phyloP scores from a whole-genome alignment of 768 basidiomycete species.

The Kwoniella bestiolae region DNA sequence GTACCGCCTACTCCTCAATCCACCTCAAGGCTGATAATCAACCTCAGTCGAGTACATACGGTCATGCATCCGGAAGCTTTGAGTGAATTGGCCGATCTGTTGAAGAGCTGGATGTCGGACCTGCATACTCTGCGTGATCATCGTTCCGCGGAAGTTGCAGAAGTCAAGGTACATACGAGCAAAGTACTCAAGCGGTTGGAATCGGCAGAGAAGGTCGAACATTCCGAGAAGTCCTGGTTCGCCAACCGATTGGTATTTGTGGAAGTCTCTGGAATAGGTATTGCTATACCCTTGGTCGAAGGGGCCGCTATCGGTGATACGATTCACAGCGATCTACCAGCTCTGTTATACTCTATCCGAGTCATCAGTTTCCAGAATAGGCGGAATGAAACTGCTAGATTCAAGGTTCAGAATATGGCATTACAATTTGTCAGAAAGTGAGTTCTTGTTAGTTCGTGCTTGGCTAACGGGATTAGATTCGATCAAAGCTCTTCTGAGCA shows the following conservation, averaged over 20 bases:
- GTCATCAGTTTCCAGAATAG: conserved; percentile 73
- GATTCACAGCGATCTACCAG: conserved; percentile 59
- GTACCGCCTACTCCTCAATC: conserved; percentile 23
- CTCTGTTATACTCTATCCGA: conserved; percentile 83
- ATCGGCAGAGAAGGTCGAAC: conserved; percentile 24
- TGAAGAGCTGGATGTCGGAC: conserved; percentile 66
- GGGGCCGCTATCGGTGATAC: conserved; percentile 61
- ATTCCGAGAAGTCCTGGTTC: conserved; percentile 55
- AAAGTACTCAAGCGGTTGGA: conserved; percentile 64
- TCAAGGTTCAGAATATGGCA: conserved; percentile 71
- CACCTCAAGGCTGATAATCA: conserved; percentile 60
- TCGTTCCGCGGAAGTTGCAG: conserved; percentile 74
- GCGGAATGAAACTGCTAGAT: conserved; percentile 77
- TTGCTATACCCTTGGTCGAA: conserved; percentile 81
- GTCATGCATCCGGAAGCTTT: conserved; percentile 94
- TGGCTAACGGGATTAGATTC: conserved; percentile 60
- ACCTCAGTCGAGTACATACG: conserved; percentile 79
- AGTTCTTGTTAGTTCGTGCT: conserved; percentile 37
- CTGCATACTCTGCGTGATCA: conserved; percentile 73
- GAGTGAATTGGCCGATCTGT: conserved; percentile 76
- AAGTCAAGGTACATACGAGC: conserved; percentile 79
- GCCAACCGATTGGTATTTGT: conserved; percentile 58
- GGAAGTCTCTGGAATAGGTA: conserved; percentile 69
- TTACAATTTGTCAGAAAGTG: conserved; percentile 85
- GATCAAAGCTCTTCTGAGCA: conserved; percentile 72